Percentiles rank a stretch among this genome's conserved stretches.
phyloP scores from a whole-genome alignment of 495 filamentous ascomycete species.

The Stereocaulon alpinum region DNA sequence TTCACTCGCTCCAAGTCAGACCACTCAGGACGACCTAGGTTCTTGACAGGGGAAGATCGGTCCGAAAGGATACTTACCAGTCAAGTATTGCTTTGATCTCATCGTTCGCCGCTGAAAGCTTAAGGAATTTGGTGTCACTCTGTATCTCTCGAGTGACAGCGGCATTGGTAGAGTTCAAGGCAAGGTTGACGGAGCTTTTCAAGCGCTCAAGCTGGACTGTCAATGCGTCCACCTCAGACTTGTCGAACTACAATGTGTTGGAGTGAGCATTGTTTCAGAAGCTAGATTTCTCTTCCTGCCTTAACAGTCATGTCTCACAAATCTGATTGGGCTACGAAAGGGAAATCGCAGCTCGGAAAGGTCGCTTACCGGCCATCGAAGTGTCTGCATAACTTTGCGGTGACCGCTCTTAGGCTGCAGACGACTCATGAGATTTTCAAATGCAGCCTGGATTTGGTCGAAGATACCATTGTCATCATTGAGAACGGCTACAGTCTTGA shows the following conservation, averaged over 20 bases:
- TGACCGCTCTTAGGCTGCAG: conserved; percentile 16
- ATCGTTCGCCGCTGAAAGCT: conserved; percentile 8
- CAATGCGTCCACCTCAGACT: conserved; percentile 11
- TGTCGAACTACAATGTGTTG: neutral
- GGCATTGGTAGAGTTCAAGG: conserved; percentile 10
- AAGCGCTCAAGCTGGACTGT: conserved; percentile 14
- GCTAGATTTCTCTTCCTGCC: no score
- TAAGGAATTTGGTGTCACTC: conserved; percentile 11
- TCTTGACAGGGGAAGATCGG: no score
- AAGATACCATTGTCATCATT: conserved; percentile 12
- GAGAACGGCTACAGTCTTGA: conserved; percentile 13
- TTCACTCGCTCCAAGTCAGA: no score
- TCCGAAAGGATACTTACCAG: no score
- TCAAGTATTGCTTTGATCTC: conserved; percentile 15
- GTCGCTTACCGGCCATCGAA: conserved; percentile 11
- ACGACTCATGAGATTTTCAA: conserved; percentile 4
- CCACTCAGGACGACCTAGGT: no score
- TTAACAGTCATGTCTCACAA: no score
- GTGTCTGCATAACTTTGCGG: conserved; percentile 15
- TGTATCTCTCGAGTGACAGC: conserved; percentile 12
- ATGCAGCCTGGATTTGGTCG: conserved; percentile 10
- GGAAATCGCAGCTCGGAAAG: no score
- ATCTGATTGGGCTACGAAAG: no score
- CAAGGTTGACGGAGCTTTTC: conserved; percentile 13
- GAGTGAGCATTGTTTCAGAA: no score